Evolutionary conservation across 2,329 filamentous ascomycete genomes (phyloP).

Genomic region (Fusarium sp.): DNA sequence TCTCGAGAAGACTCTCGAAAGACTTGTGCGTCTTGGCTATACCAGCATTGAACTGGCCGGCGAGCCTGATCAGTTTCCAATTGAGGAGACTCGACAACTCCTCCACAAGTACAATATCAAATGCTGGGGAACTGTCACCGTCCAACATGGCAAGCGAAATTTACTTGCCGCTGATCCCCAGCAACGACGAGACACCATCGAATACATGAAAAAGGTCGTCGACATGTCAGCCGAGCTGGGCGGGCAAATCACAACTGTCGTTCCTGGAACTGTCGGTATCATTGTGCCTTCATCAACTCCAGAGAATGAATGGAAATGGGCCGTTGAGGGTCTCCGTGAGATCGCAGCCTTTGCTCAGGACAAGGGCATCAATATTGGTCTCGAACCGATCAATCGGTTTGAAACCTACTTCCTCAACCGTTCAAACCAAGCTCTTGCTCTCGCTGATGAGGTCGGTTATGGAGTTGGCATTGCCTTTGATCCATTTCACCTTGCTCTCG

Average conservation of each 20-base stretch:
- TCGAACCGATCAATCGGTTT: constrained; percentile 42
- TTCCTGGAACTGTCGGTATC: constrained; percentile 34
- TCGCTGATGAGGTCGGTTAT: constrained; percentile 35
- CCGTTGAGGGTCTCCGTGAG: constrained; percentile 30
- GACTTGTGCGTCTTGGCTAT: constrained; percentile 29
- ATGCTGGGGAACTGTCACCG: constrained; percentile 41
- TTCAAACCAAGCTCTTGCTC: constrained; percentile 34
- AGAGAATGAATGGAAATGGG: constrained; percentile 39
- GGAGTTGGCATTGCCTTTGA: constrained; percentile 33
- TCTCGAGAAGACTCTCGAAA: constrained; percentile 32
- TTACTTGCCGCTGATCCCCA: constrained; percentile 33
- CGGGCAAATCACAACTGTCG: constrained; percentile 22
- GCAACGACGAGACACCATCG: constrained; percentile 23
- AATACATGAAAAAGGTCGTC: constrained; percentile 40
- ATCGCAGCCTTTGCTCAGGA: constrained; percentile 26
- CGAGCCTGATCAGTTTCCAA: constrained; percentile 21
- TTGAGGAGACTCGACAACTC: constrained; percentile 15
- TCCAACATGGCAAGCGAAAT: constrained; percentile 35
- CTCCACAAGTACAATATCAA: constrained; percentile 31
- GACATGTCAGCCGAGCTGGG: constrained; percentile 30
- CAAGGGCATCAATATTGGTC: constrained; percentile 27
- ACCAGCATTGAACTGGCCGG: constrained; percentile 36
- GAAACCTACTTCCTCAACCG: constrained; percentile 45
- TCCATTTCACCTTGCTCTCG: constrained; percentile 36
- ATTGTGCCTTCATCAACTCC: constrained; percentile 27